These are phyloP conservation scores for Hygrophorus russula DNA, from an alignment of 768 basidiomycete species.

Conservation along the genomic window DNA sequence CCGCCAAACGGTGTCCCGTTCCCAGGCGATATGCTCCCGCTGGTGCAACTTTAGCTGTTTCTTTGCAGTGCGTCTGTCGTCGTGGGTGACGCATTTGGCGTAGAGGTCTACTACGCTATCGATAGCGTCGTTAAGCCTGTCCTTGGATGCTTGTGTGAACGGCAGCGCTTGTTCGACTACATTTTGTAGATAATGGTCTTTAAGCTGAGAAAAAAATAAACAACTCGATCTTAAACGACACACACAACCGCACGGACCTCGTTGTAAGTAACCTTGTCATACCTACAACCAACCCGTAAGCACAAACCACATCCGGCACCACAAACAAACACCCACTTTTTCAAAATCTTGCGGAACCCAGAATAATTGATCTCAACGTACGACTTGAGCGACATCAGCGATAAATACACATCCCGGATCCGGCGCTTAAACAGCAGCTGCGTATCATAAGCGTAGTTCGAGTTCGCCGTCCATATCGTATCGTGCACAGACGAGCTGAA, in stretches of 20 bases:
- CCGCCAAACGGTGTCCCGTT: slow-evolving; percentile 95
- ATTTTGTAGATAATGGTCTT: slow-evolving; percentile 66
- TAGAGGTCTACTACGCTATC: slow-evolving; percentile 60
- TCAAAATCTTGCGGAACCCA: slow-evolving; percentile 90
- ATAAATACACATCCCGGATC: slow-evolving; percentile 74
- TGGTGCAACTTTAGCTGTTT: slow-evolving; percentile 81
- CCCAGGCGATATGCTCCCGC: slow-evolving; percentile 92
- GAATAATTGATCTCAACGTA: slow-evolving; percentile 90
- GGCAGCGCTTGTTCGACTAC: slow-evolving; percentile 57
- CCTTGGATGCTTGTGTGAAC: slow-evolving; percentile 55
- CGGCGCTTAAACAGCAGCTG: slow-evolving; percentile 82
- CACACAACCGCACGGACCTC: slow-evolving; percentile 25
- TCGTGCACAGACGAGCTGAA: slow-evolving; percentile 28
- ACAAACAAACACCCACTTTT: slow-evolving; percentile 52
- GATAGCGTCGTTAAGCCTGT: slow-evolving; percentile 47
- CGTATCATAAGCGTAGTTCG: slow-evolving; percentile 76
- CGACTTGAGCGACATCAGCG: slow-evolving; percentile 64
- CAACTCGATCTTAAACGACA: not conserved
- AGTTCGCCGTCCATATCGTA: slow-evolving; percentile 67
- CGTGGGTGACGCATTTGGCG: slow-evolving; percentile 72
- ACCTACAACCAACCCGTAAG: slow-evolving; percentile 37
- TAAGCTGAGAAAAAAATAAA: slow-evolving; percentile 29
- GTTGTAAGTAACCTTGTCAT: slow-evolving; percentile 86
- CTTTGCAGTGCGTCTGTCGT: slow-evolving; percentile 55
- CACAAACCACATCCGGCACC: no score